A percentile compares a stretch with the other conserved stretches of the same genome.
Conservation (phyloP, 352 stramenopile genomes). For the Phytophthora fragariae region DNA sequence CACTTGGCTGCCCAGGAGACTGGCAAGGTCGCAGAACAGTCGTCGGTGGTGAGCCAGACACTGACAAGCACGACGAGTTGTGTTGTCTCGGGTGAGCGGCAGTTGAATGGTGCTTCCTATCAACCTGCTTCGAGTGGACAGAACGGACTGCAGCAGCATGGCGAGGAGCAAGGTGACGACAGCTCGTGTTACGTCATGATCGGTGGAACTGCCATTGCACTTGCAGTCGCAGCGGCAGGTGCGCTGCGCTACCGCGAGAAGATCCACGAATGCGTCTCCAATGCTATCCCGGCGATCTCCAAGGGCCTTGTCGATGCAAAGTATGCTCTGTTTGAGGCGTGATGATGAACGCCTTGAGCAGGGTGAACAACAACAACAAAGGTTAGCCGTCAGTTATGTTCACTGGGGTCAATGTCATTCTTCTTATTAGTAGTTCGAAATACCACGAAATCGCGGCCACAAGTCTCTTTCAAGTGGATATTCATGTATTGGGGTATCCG, state of each 20-base stretch:
- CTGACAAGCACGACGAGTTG: background rate
- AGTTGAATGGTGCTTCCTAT: conserved; percentile 11
- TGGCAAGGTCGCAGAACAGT: conserved; percentile 14
- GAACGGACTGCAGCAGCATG: background rate
- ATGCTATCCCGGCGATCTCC: conserved; percentile 56
- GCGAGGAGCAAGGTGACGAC: conserved; percentile 35
- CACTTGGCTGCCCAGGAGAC: conserved; percentile 27
- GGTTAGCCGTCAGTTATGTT: too few species aligned
- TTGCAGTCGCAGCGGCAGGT: conserved; percentile 55
- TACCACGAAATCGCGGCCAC: too few species aligned
- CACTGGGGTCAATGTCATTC: too few species aligned
- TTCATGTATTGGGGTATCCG: too few species aligned
- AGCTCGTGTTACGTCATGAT: conserved; percentile 50
- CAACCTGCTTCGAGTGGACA: conserved; percentile 8
- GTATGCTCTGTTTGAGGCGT: conserved; percentile 71
- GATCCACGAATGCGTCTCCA: conserved; percentile 52
- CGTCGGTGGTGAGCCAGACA: conserved; percentile 3
- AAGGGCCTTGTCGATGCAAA: conserved; percentile 71
- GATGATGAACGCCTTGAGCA: too few species aligned
- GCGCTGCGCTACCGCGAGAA: conserved; percentile 58
- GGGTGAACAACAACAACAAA: too few species aligned
- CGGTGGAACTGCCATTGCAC: conserved; percentile 54
- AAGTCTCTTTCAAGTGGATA: too few species aligned
- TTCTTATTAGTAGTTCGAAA: too few species aligned
- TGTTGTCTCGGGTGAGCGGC: conserved; percentile 2